Evolutionary conservation across 495 filamentous ascomycete species (phyloP), one percentile per base, ranked within the genome.

Genomic region (Penicillium egyptiacum): DNA sequence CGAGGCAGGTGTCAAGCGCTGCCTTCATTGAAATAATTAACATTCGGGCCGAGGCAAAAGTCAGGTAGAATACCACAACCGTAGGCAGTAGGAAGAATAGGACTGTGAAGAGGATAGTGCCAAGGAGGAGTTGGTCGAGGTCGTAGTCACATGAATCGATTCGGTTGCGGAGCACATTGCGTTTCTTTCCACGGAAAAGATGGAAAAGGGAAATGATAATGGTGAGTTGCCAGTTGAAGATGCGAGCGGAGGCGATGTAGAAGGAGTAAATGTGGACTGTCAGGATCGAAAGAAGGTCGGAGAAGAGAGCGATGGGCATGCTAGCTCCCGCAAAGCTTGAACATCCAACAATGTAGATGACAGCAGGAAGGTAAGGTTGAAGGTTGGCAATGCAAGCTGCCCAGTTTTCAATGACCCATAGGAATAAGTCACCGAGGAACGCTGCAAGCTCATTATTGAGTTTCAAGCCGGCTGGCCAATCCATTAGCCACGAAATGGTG

Each of bases 321-420:
- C 88, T 96, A 12, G 94, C 95, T 14, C 94, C 94, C 0, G 89
- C 93, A 65, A 99, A 97, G 67, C 89, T 91, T 23, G 92, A 93
- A 67, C 93, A 92, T 41, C 94, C 94, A 47, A 99, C 91, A 63
- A 97, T 86, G 77, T 89, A 93, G 55, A 98, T 91, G 47, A 99
- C 78, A 50, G 86, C 83, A 12, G 94, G 93, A 11, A 99, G 79
- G 26, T 85, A 81, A 0, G 92, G 92, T 44, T 87, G 82, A 6
- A 98, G 79, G 35, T 86, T 83, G 44, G 75, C 78, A 62, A 96
- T 89, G 68, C 85, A 92, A 51, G 83, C 88, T 85, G 88, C 88
- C 95, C 95, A 99, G 65, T 96, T 92, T 58, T 96, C 91, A 59
- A 99, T 97, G 35, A 99, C 94, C 94, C 95, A 98, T 1, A 98